Evolutionary conservation across 305 asterid genomes (phyloP).

Genomic region (Rubia peregrina): DNA sequence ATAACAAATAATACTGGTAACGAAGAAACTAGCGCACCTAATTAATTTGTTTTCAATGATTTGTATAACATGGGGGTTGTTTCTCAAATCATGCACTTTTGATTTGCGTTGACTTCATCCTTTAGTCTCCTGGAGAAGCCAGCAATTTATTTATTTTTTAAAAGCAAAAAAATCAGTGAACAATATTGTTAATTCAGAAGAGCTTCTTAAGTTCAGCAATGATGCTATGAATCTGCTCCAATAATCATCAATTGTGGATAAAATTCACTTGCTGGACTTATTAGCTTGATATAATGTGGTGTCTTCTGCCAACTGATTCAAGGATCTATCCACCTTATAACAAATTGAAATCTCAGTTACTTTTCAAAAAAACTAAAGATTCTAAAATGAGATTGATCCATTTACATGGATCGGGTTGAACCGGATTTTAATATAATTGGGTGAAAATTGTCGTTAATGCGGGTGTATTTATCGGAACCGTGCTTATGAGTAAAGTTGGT

Average conservation of each 20-base stretch:
- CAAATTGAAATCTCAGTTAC: constrained; percentile 7
- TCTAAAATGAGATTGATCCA: too few species aligned
- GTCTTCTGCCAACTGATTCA: constrained; percentile 10
- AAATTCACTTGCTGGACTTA: constrained; percentile 7
- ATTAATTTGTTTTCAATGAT: constrained; percentile 15
- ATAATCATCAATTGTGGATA: neutral
- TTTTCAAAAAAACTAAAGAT: neutral
- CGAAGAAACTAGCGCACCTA: neutral
- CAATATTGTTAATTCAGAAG: neutral
- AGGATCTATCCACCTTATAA: constrained; percentile 7
- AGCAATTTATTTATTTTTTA: neutral
- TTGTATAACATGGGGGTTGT: constrained; percentile 26
- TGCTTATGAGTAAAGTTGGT: neutral
- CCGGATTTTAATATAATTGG: too few species aligned
- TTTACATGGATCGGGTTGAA: neutral
- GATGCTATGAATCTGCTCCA: neutral
- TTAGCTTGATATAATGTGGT: neutral
- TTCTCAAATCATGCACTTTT: constrained; percentile 9
- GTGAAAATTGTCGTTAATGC: neutral
- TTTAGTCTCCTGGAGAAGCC: neutral
- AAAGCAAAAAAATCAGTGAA: neutral
- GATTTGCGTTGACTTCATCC: constrained; percentile 18
- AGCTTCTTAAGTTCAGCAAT: too few species aligned
- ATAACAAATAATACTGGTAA: neutral
- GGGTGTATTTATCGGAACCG: neutral